Percentiles rank a stretch among this genome's conserved stretches.
Conservation (phyloP, 2,329 filamentous ascomycete species). For the Ophiostoma piceae region DNA sequence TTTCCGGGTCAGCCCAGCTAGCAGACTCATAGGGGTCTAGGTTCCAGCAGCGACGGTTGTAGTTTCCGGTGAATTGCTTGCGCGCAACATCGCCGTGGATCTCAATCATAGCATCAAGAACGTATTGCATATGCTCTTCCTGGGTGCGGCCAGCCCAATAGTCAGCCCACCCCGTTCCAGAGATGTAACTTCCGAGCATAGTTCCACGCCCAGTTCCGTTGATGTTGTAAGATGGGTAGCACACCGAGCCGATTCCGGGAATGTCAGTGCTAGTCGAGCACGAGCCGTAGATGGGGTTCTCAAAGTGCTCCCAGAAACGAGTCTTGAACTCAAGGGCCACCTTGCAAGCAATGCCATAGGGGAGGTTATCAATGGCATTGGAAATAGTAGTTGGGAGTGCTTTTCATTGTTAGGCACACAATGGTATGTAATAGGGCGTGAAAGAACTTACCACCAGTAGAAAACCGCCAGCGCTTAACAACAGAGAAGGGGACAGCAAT, state of each 20-base stretch:
- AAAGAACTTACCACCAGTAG: not conserved
- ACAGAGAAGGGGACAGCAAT: conserved; percentile 6
- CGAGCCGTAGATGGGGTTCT: conserved; percentile 12
- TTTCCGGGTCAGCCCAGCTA: not conserved
- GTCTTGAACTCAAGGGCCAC: conserved; percentile 14
- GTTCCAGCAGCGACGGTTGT: conserved; percentile 16
- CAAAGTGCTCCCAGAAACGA: conserved; percentile 13
- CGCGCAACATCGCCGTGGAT: conserved; percentile 9
- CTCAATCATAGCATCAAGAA: conserved; percentile 15
- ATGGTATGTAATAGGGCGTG: not conserved
- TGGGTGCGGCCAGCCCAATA: conserved; percentile 11
- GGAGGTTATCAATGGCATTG: conserved; percentile 12
- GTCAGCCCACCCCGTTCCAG: conserved; percentile 3
- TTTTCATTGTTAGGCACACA: not conserved
- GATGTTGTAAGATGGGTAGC: conserved; percentile 17
- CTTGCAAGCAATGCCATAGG: conserved; percentile 8
- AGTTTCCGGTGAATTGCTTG: conserved; percentile 9
- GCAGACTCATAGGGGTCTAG: conserved; percentile 5
- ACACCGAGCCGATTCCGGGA: not conserved
- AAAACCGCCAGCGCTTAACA: conserved; percentile 6
- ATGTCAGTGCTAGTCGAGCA: conserved; percentile 14
- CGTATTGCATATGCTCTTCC: conserved; percentile 12
- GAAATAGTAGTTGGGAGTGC: not conserved
- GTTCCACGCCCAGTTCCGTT: conserved; percentile 10
- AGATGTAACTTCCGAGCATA: conserved; percentile 11